A percentile compares a stretch with the other conserved stretches of the same genome.
phyloP scores from a whole-genome alignment of 1,139 yeast genomes.

The Candida sojae region DNA sequence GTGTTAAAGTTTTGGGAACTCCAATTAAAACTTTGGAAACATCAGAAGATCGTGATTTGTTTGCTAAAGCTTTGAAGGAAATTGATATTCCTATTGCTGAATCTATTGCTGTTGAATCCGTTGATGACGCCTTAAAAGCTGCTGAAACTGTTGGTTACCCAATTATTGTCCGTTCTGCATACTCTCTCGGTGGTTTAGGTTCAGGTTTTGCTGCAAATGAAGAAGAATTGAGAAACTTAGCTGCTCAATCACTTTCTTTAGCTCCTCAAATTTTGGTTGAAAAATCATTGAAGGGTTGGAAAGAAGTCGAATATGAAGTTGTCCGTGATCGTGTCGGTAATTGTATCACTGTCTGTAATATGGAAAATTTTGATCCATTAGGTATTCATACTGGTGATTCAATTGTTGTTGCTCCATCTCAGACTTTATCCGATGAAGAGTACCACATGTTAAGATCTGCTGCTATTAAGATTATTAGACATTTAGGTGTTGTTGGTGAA shows the following conservation, averaged over 20 bases:
- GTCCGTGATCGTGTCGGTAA: slow-evolving; percentile 95
- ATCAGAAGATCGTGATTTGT: slow-evolving; percentile 95
- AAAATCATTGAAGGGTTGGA: slow-evolving; percentile 98
- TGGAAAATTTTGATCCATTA: slow-evolving; percentile 98
- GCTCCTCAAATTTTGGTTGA: slow-evolving; percentile 95
- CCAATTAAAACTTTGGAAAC: slow-evolving; percentile 94
- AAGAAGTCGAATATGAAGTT: slow-evolving; percentile 97
- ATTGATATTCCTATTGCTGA: slow-evolving; percentile 95
- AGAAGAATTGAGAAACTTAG: slow-evolving; percentile 53
- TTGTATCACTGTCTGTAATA: slow-evolving; percentile 98
- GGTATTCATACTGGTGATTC: slow-evolving; percentile 99
- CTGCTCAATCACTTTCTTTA: slow-evolving; percentile 69
- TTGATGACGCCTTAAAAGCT: slow-evolving; percentile 89
- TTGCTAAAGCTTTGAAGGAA: slow-evolving; percentile 91
- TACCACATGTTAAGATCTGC: slow-evolving; percentile 98
- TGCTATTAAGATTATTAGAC: slow-evolving; percentile 96
- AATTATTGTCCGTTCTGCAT: slow-evolving; percentile 96
- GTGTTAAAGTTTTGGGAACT: slow-evolving; percentile 94
- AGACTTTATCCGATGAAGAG: slow-evolving; percentile 94
- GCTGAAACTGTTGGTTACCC: slow-evolving; percentile 91
- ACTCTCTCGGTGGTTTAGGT: slow-evolving; percentile 96
- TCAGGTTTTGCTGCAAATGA: slow-evolving; percentile 92
- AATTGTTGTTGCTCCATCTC: slow-evolving; percentile 98
- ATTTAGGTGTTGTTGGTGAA: slow-evolving; percentile 98
- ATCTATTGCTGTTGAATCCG: slow-evolving; percentile 90